A percentile compares a stretch with the other conserved stretches of the same genome.
Evolutionary conservation across 345 rosid genomes (phyloP).

Genomic region (Passiflora organensis): DNA sequence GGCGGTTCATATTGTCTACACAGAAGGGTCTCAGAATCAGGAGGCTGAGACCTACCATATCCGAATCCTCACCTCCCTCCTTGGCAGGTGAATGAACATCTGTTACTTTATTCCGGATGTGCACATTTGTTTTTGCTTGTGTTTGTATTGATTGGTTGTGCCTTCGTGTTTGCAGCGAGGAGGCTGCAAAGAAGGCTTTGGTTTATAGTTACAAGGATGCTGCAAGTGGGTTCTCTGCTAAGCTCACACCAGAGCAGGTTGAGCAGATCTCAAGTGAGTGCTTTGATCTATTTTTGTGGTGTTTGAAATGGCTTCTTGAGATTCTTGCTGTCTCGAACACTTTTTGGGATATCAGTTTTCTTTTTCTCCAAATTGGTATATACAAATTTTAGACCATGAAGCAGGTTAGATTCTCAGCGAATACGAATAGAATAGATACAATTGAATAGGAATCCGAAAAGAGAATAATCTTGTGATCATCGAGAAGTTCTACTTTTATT

Average conservation of each 20-base stretch:
- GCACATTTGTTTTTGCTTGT: neutral
- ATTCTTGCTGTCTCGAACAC: neutral
- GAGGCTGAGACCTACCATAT: constrained; percentile 61
- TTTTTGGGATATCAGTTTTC: no score
- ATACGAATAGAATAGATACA: no score
- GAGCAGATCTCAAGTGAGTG: constrained; percentile 56
- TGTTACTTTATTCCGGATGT: neutral
- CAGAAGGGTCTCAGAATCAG: constrained; percentile 58
- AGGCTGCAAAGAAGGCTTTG: constrained; percentile 74
- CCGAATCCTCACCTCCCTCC: constrained; percentile 66
- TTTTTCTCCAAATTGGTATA: no score
- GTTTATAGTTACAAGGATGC: constrained; percentile 73
- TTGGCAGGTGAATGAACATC: constrained; percentile 47
- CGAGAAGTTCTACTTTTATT: no score
- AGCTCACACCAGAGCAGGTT: constrained; percentile 76
- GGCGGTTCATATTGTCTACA: constrained; percentile 77
- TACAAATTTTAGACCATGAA: no score
- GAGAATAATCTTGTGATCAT: no score
- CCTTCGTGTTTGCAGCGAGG: constrained; percentile 36
- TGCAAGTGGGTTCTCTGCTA: constrained; percentile 87
- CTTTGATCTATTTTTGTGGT: neutral
- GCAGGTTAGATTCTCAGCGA: no score
- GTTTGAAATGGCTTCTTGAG: neutral
- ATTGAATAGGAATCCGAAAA: no score
- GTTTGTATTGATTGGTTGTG: neutral